These are phyloP conservation scores for Medicago arabica DNA, from an alignment of 306 rosid genomes.

Conservation along the genomic window DNA sequence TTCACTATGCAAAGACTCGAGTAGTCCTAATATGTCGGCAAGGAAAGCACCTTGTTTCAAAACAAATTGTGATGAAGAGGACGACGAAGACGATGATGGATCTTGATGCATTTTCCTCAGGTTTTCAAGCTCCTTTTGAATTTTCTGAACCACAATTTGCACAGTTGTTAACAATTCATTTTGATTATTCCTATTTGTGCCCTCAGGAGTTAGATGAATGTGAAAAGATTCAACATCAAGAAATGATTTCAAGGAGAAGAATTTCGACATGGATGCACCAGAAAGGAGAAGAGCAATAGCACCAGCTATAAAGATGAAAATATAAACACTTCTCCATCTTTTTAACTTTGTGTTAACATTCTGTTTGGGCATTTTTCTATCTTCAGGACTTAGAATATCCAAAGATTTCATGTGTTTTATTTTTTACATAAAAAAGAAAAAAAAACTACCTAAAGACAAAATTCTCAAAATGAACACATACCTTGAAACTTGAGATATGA, in stretches of 20 bases:
- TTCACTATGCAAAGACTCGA: slow-evolving; percentile 48
- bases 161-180: slow-evolving; percentile 40
- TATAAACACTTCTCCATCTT: slow-evolving; percentile 57
- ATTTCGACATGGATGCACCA: slow-evolving; percentile 49
- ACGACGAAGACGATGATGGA: slow-evolving; percentile 12
- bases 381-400: slow-evolving; percentile 34
- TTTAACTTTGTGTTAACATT: slow-evolving; percentile 46
- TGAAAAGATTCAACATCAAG: slow-evolving; percentile 50
- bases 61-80: slow-evolving; percentile 17
- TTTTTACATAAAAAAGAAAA: slow-evolving; percentile 19
- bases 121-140: slow-evolving; percentile 50
- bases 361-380: slow-evolving; percentile 50
- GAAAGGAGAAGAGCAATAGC: slow-evolving; percentile 57
- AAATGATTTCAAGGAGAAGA: slow-evolving; percentile 55
- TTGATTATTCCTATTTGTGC: slow-evolving; percentile 28
- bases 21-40: slow-evolving; percentile 67
- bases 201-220: slow-evolving; percentile 40
- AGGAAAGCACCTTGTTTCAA: slow-evolving; percentile 54
- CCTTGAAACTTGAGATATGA: slow-evolving; percentile 15
- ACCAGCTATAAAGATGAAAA: slow-evolving; percentile 49
- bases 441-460: not conserved
- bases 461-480: slow-evolving; percentile 4
- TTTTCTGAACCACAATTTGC: slow-evolving; percentile 53
- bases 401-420: slow-evolving; percentile 24
- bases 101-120: slow-evolving; percentile 44